Conservation (phyloP, 345 rosid species). For the Clarkia xantiana region DNA sequence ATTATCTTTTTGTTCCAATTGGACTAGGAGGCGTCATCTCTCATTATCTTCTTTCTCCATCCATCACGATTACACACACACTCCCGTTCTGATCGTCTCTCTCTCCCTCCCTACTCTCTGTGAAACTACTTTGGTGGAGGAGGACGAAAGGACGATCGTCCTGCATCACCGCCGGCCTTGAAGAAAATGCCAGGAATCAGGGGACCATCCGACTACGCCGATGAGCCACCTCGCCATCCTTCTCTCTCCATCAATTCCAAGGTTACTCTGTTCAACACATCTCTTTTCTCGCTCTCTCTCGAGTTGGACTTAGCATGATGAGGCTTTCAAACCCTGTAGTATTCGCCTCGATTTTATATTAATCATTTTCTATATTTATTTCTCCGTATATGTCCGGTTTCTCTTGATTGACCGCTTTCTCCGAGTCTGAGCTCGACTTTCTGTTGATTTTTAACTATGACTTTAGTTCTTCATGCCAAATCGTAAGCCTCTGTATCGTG, state of each 20-base stretch:
- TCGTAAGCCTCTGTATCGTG: too few species aligned
- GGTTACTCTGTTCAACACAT: conserved; percentile 17
- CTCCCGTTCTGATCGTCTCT: too few species aligned
- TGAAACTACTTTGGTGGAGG: too few species aligned
- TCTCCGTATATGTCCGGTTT: too few species aligned
- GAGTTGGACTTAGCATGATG: not conserved
- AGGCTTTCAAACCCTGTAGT: not conserved
- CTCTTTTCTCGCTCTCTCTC: not conserved
- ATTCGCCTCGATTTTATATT: not conserved
- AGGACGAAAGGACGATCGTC: too few species aligned
- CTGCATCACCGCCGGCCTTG: not conserved
- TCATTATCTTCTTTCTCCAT: too few species aligned
- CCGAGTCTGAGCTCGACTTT: not conserved
- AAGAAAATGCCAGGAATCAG: conserved; percentile 58
- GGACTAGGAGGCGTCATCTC: too few species aligned
- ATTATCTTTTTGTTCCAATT: too few species aligned
- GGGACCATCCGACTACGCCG: conserved; percentile 66
- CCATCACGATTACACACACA: too few species aligned
- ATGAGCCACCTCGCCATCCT: conserved; percentile 71
- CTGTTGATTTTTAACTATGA: not conserved
- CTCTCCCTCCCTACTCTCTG: too few species aligned
- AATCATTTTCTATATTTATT: too few species aligned
- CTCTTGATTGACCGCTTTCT: too few species aligned
- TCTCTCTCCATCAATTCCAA: conserved; percentile 58
- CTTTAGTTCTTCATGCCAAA: not conserved